Conservation (phyloP, 768 basidiomycete species). For the Termitomyces sp. region DNA sequence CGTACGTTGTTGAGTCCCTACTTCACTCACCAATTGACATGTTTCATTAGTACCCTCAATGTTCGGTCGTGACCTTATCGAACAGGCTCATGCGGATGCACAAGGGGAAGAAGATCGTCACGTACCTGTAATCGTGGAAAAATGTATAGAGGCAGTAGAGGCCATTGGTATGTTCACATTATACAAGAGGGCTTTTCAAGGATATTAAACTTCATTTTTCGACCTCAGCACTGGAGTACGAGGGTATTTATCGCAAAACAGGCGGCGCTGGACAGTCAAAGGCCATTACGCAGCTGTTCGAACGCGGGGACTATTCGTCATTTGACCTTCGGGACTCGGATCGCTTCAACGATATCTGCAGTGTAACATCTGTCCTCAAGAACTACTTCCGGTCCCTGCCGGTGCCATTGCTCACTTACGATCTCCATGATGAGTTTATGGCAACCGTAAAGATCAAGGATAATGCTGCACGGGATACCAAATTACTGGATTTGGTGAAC, state of each 20-base stretch:
- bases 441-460: conserved; percentile 69
- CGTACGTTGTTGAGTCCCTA: conserved; percentile 28
- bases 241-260: conserved; percentile 97
- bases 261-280: conserved; percentile 92
- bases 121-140: conserved; percentile 88
- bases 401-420: conserved; percentile 84
- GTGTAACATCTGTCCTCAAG: conserved; percentile 94
- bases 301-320: conserved; percentile 81
- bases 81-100: conserved; percentile 74
- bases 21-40: conserved; percentile 8
- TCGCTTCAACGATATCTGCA: conserved; percentile 95
- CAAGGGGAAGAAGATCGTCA: conserved; percentile 53
- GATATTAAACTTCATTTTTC: neutral
- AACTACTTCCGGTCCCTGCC: conserved; percentile 94
- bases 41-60: conserved; percentile 66
- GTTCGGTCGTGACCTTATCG: conserved; percentile 85
- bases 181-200: neutral
- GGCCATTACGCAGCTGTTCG: conserved; percentile 90
- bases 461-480: conserved; percentile 46
- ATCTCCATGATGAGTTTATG: conserved; percentile 89
- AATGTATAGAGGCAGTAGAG: conserved; percentile 95
- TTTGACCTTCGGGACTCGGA: conserved; percentile 88
- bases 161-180: conserved; percentile 52
- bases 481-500: conserved; percentile 63
- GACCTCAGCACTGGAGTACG: conserved; percentile 78